These are phyloP conservation scores for Leccinum boreale DNA, from an alignment of 768 basidiomycete species.

Conservation along the genomic window DNA sequence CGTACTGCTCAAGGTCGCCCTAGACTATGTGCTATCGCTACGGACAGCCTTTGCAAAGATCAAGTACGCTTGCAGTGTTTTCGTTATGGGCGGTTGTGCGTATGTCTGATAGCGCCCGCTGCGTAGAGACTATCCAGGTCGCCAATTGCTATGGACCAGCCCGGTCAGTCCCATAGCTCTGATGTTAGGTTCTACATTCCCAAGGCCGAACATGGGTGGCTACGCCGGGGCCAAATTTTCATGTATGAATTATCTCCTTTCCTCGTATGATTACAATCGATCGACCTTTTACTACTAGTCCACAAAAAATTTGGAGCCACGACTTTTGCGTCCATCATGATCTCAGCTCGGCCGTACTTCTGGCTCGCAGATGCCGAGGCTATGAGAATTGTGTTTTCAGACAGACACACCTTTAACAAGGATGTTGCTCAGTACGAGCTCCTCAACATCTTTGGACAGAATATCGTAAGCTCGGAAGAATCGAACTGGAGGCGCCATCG, in stretches of 20 bases:
- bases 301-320: constrained; percentile 41
- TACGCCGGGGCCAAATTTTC: constrained; percentile 35
- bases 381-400: constrained; percentile 33
- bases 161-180: constrained; percentile 31
- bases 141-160: constrained; percentile 25
- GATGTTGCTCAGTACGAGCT: constrained; percentile 39
- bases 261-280: background rate
- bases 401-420: constrained; percentile 31
- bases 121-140: constrained; percentile 21
- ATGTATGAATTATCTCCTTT: constrained; percentile 24
- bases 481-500: constrained; percentile 49
- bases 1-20: constrained; percentile 2
- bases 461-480: constrained; percentile 41
- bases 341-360: constrained; percentile 33
- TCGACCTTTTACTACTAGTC: constrained; percentile 21
- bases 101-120: too few relatives aligned
- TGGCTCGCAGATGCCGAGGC: constrained; percentile 47
- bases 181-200: constrained; percentile 31
- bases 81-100: too few relatives aligned
- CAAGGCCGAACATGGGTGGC: constrained; percentile 33
- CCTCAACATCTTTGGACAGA: constrained; percentile 45
- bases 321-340: constrained; percentile 32
- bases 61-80: constrained; percentile 4
- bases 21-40: constrained; percentile 2
- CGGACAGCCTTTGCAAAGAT: constrained; percentile 12